Evolutionary conservation across 2,329 filamentous ascomycete genomes (phyloP).

Genomic region (Colletotrichum tropicicola): DNA sequence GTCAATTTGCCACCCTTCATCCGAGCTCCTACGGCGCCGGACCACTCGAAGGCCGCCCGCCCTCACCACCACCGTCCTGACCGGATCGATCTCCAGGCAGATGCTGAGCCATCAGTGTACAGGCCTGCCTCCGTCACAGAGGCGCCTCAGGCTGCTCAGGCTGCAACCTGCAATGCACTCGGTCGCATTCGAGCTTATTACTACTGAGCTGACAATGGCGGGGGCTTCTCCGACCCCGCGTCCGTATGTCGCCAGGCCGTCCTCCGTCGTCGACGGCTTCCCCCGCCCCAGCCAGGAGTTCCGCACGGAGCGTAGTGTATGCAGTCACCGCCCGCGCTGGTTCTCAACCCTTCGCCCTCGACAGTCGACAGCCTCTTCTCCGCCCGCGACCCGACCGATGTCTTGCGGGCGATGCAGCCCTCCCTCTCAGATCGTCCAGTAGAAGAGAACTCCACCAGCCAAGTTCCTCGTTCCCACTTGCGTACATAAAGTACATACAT

Average conservation of each 20-base stretch:
- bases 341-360: background rate
- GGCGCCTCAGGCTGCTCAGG: no score
- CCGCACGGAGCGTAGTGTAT: background rate
- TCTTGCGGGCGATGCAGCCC: constrained; percentile 2
- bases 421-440: constrained; percentile 17
- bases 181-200: no score
- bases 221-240: no score
- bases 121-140: background rate
- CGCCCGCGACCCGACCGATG: background rate
- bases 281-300: no score
- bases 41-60: background rate
- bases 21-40: background rate
- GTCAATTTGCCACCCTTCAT: background rate
- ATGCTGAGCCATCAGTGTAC: background rate
- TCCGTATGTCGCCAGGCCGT: no score
- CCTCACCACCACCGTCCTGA: constrained; percentile 1
- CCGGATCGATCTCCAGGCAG: background rate
- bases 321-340: background rate
- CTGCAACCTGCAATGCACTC: no score
- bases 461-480: constrained; percentile 20
- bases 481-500: constrained; percentile 15
- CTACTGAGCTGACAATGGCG: no score
- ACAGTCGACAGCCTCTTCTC: background rate
- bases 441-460: constrained; percentile 18
- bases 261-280: no score